Percentiles rank a stretch among this genome's conserved stretches.
Evolutionary conservation across 2,329 filamentous ascomycete species (phyloP).

Genomic region (Truncatella angustata): DNA sequence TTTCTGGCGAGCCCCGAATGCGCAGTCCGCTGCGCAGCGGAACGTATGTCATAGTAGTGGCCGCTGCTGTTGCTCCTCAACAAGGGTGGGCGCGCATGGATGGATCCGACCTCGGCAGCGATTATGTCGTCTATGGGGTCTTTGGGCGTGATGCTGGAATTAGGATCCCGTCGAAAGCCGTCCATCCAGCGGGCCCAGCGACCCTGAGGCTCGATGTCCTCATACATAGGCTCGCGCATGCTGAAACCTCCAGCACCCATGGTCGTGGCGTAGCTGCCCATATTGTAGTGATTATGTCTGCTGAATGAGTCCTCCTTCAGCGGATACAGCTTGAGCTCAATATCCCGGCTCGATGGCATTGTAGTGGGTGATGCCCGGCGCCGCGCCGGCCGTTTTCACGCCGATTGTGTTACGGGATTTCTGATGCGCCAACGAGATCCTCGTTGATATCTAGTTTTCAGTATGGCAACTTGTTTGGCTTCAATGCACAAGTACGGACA

Average conservation of each 20-base stretch:
- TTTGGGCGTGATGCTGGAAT: conserved; percentile 44
- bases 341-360: conserved; percentile 9
- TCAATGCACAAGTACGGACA: neutral
- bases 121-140: conserved; percentile 34
- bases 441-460: no score
- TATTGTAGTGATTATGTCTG: conserved; percentile 1
- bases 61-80: conserved; percentile 25
- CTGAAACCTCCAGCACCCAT: conserved; percentile 32
- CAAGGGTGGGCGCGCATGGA: conserved; percentile 21
- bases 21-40: conserved; percentile 70
- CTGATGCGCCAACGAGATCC: no score
- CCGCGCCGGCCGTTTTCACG: neutral
- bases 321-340: conserved; percentile 7
- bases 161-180: conserved; percentile 62
- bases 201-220: conserved; percentile 31
- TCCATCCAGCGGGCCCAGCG: conserved; percentile 49
- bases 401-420: neutral
- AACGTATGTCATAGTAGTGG: conserved; percentile 55
- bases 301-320: conserved; percentile 8
- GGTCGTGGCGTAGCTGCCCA: conserved; percentile 1
- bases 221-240: conserved; percentile 49
- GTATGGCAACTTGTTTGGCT: no score
- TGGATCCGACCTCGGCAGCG: conserved; percentile 25
- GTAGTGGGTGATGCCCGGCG: neutral
- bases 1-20: conserved; percentile 72